These are phyloP conservation scores for Coniosporium tulheliwenetii DNA, from an alignment of 2,329 filamentous ascomycete genomes.

Conservation along the genomic window DNA sequence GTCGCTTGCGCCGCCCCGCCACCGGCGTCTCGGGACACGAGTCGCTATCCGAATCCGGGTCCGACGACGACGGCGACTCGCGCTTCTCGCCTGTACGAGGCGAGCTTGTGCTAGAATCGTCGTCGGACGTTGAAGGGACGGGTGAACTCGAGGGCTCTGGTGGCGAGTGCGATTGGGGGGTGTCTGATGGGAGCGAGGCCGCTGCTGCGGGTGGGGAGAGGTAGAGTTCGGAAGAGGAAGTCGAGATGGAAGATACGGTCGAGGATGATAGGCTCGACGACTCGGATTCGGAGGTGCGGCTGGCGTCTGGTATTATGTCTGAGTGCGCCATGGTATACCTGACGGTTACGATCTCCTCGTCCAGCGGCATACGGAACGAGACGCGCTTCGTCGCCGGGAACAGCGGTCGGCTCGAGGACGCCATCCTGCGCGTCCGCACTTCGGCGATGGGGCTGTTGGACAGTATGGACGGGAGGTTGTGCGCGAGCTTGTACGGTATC, in stretches of 20 bases:
- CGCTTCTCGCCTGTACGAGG: constrained; percentile 25
- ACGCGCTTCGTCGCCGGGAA: constrained; percentile 44
- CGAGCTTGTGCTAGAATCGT: neutral
- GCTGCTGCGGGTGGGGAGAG: neutral
- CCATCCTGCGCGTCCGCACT: constrained; percentile 21
- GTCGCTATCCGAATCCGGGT: constrained; percentile 19
- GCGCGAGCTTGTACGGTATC: constrained; percentile 29
- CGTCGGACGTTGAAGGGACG: constrained; percentile 9
- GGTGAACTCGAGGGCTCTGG: neutral
- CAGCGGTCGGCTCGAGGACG: constrained; percentile 23
- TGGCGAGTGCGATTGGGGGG: neutral
- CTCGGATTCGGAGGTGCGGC: neutral
- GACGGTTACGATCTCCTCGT: constrained; percentile 42
- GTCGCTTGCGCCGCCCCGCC: constrained; percentile 35
- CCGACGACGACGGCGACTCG: constrained; percentile 20
- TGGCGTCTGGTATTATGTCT: constrained; percentile 28
- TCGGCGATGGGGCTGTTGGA: constrained; percentile 26
- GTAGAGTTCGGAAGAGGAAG: neutral
- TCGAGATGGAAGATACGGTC: constrained; percentile 10
- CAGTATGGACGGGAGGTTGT: constrained; percentile 29
- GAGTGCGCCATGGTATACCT: constrained; percentile 40
- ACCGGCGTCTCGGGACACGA: constrained; percentile 36
- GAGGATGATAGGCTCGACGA: constrained; percentile 8
- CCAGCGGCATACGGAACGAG: constrained; percentile 37
- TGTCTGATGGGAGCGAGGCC: no score